Conservation (phyloP, 352 stramenopile species). For the Globisporangium cystogenes region DNA sequence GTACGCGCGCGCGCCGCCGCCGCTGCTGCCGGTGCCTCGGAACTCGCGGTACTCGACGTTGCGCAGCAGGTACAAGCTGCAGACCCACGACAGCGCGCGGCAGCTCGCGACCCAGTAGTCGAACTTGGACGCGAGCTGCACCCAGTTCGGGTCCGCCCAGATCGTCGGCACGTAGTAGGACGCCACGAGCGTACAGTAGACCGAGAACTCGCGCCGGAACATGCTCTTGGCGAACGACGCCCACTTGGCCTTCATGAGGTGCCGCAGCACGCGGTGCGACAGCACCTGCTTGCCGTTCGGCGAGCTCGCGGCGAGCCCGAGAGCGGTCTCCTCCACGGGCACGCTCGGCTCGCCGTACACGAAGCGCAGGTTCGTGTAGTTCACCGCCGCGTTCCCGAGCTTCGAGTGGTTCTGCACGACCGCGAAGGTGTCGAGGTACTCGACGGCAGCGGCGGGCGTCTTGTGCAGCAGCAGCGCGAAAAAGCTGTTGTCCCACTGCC, state of each 20-base stretch:
- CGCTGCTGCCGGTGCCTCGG: conserved; percentile 7
- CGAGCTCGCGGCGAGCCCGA: conserved; percentile 31
- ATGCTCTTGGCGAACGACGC: conserved; percentile 39
- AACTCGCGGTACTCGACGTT: conserved; percentile 46
- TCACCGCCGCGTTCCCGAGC: conserved; percentile 35
- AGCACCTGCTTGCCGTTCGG: conserved; percentile 34
- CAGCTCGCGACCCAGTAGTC: conserved; percentile 38
- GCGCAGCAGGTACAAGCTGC: conserved; percentile 47
- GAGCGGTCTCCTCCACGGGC: conserved; percentile 35
- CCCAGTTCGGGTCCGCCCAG: conserved; percentile 49
- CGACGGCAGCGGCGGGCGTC: conserved; percentile 23
- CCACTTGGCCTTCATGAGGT: conserved; percentile 54
- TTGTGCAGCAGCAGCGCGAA: conserved; percentile 53
- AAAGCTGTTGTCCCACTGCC: conserved; percentile 35
- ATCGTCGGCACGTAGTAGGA: conserved; percentile 57
- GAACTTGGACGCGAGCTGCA: conserved; percentile 22
- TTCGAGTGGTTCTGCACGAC: conserved; percentile 39
- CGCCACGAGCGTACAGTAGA: conserved; percentile 37
- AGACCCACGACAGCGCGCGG: conserved; percentile 40
- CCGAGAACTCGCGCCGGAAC: conserved; percentile 45
- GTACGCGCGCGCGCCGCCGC: conserved; percentile 31
- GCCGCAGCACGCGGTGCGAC: conserved; percentile 47
- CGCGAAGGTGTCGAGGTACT: conserved; percentile 55
- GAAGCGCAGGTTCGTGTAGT: conserved; percentile 36
- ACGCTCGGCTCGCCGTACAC: conserved; percentile 51